These are phyloP conservation scores for Fraxinus cuspidata DNA, from an alignment of 257 asterid genomes.

Conservation along the genomic window DNA sequence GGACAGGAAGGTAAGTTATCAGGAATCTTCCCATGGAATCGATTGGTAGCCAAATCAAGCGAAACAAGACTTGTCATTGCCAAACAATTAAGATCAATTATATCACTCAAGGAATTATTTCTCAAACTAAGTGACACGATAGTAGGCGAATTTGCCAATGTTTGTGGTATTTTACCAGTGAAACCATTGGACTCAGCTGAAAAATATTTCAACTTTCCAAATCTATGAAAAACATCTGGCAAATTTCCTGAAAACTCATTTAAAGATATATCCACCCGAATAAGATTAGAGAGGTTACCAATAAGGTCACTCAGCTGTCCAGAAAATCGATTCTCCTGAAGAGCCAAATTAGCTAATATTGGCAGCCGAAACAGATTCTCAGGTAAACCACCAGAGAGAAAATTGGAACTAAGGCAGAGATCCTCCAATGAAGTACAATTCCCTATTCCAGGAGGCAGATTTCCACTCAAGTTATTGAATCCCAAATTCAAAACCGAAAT, in stretches of 20 bases:
- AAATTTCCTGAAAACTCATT: slow-evolving; percentile 56
- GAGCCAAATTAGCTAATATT: slow-evolving; percentile 42
- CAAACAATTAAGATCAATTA: slow-evolving; percentile 63
- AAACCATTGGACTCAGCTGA: slow-evolving; percentile 71
- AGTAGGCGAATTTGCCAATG: slow-evolving; percentile 63
- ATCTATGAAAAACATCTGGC: slow-evolving; percentile 60
- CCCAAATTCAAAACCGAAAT: slow-evolving; percentile 45
- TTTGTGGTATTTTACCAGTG: slow-evolving; percentile 52
- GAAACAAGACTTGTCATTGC: slow-evolving; percentile 71
- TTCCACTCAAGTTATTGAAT: slow-evolving; percentile 48
- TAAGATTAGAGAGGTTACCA: slow-evolving; percentile 69
- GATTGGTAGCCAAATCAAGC: slow-evolving; percentile 68
- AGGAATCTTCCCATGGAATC: slow-evolving; percentile 60
- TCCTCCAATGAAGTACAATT: slow-evolving; percentile 54
- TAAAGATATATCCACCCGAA: slow-evolving; percentile 52
- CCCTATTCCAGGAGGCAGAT: slow-evolving; percentile 50
- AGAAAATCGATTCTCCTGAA: slow-evolving; percentile 59
- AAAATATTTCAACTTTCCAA: slow-evolving; percentile 43
- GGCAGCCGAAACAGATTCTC: slow-evolving; percentile 54
- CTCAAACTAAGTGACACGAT: slow-evolving; percentile 55
- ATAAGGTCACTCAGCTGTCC: slow-evolving; percentile 50
- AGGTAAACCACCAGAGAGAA: slow-evolving; percentile 55
- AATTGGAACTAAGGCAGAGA: slow-evolving; percentile 50
- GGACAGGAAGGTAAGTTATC: slow-evolving; percentile 57
- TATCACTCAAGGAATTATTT: slow-evolving; percentile 62